A percentile compares a stretch with the other conserved stretches of the same genome.
Conservation (phyloP, 2,329 filamentous ascomycete genomes). For the Claviceps sorghi region DNA sequence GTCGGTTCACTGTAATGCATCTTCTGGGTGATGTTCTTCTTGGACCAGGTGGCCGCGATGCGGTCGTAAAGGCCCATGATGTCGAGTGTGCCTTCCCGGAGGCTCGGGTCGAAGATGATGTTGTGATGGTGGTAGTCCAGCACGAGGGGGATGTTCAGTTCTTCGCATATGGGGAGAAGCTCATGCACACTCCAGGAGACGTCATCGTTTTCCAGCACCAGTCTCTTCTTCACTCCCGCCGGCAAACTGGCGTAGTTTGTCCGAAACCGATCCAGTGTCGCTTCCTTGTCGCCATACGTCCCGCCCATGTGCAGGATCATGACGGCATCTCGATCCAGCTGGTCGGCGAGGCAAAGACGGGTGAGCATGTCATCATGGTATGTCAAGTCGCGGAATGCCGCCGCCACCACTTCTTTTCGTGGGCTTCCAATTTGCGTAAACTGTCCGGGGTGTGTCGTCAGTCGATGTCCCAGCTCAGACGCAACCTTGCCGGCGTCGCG, state of each 20-base stretch:
- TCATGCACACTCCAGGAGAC: slow-evolving; percentile 89
- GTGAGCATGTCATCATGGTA: slow-evolving; percentile 80
- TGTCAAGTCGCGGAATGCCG: slow-evolving; percentile 64
- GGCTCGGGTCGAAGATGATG: slow-evolving; percentile 63
- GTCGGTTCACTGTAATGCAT: slow-evolving; percentile 88
- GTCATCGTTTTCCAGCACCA: slow-evolving; percentile 91
- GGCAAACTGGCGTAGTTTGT: slow-evolving; percentile 56
- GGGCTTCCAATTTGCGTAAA: slow-evolving; percentile 88
- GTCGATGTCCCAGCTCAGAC: slow-evolving; percentile 63
- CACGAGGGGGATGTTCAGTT: slow-evolving; percentile 84
- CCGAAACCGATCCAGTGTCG: slow-evolving; percentile 64
- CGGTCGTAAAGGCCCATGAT: slow-evolving; percentile 60
- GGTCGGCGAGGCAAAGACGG: slow-evolving; percentile 60
- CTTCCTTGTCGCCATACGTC: slow-evolving; percentile 71
- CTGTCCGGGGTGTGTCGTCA: slow-evolving; percentile 84
- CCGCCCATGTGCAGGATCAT: slow-evolving; percentile 95
- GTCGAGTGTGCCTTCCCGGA: slow-evolving; percentile 74
- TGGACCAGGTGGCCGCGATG: slow-evolving; percentile 71
- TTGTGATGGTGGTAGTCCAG: slow-evolving; percentile 95
- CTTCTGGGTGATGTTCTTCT: slow-evolving; percentile 77
- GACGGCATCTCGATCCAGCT: slow-evolving; percentile 71
- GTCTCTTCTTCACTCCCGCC: slow-evolving; percentile 56
- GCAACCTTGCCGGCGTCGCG: slow-evolving; percentile 64
- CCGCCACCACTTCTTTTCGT: slow-evolving; percentile 58
- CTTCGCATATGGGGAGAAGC: slow-evolving; percentile 75